phyloP scores from a whole-genome alignment of 768 basidiomycete species.

The Kondoa subrosea region DNA sequence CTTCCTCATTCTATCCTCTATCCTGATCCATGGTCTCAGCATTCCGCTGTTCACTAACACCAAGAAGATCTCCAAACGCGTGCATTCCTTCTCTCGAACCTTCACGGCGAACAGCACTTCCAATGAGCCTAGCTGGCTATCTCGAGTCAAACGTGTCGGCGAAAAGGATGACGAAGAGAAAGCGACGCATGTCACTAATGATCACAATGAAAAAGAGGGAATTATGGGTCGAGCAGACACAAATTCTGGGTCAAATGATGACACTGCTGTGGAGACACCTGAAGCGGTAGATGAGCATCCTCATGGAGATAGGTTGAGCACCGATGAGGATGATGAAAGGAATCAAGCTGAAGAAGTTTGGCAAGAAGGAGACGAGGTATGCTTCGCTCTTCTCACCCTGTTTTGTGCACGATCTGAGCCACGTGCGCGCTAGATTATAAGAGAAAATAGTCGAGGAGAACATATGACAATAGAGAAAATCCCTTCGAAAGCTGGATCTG shows the following conservation, averaged over 20 bases:
- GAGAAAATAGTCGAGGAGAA: neutral
- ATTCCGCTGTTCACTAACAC: constrained; percentile 84
- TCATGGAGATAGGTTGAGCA: neutral
- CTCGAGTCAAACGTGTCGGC: constrained; percentile 45
- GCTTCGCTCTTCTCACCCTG: neutral
- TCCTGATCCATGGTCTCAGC: constrained; percentile 45
- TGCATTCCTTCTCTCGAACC: constrained; percentile 48
- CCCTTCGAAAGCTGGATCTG: neutral
- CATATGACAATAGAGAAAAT: neutral
- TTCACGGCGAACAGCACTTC: constrained; percentile 25
- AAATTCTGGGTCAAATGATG: constrained; percentile 2
- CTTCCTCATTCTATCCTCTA: constrained; percentile 59
- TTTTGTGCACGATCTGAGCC: too few relatives aligned
- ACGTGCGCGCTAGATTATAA: neutral
- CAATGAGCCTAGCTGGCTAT: constrained; percentile 49
- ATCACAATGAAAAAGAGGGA: constrained; percentile 19
- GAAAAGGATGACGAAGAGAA: too few relatives aligned
- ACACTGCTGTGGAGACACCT: neutral
- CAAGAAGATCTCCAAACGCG: constrained; percentile 74
- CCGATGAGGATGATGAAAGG: constrained; percentile 9
- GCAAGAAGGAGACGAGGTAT: constrained; percentile 18
- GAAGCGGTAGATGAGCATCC: neutral
- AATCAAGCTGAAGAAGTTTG: constrained; percentile 21
- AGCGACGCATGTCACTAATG: constrained; percentile 16
- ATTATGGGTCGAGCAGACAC: constrained; percentile 18